phyloP scores from a whole-genome alignment of 768 basidiomycete species.

The Phlebiopsis gigantea region DNA sequence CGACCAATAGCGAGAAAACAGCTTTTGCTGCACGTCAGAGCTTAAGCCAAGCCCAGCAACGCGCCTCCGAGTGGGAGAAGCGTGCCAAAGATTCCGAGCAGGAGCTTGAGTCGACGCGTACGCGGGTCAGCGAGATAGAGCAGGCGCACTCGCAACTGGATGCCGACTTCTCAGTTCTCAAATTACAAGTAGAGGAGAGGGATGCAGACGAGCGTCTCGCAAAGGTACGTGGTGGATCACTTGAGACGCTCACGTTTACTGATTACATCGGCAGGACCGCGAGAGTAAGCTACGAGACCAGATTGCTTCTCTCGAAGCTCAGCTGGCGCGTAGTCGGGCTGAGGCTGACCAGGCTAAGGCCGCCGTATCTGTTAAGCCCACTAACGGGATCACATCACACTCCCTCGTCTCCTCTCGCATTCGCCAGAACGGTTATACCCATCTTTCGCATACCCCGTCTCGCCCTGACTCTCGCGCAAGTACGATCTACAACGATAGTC shows the following conservation, averaged over 20 bases:
- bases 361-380: slow-evolving; percentile 18
- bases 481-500: slow-evolving; percentile 46
- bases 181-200: slow-evolving; percentile 69
- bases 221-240: slow-evolving; percentile 41
- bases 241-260: not conserved
- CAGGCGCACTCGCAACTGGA: slow-evolving; percentile 62
- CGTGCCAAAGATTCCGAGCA: slow-evolving; percentile 67
- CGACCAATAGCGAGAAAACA: slow-evolving; percentile 55
- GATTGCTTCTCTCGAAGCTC: slow-evolving; percentile 54
- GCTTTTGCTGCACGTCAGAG: slow-evolving; percentile 53
- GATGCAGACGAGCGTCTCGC: slow-evolving; percentile 64
- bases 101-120: slow-evolving; percentile 53
- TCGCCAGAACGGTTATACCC: slow-evolving; percentile 37
- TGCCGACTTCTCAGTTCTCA: slow-evolving; percentile 61
- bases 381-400: slow-evolving; percentile 13
- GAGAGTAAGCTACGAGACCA: slow-evolving; percentile 67
- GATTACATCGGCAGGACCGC: slow-evolving; percentile 48
- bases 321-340: slow-evolving; percentile 49
- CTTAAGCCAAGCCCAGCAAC: slow-evolving; percentile 69
- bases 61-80: slow-evolving; percentile 77
- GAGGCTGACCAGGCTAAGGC: slow-evolving; percentile 49
- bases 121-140: slow-evolving; percentile 63
- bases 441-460: slow-evolving; percentile 34
- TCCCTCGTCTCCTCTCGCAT: slow-evolving; percentile 31
- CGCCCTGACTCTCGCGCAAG: slow-evolving; percentile 77